Percentiles rank a stretch among this genome's conserved stretches.
These are phyloP conservation scores for Camellia lanceoleosa DNA, from an alignment of 148 eudicot species.

Conservation along the genomic window DNA sequence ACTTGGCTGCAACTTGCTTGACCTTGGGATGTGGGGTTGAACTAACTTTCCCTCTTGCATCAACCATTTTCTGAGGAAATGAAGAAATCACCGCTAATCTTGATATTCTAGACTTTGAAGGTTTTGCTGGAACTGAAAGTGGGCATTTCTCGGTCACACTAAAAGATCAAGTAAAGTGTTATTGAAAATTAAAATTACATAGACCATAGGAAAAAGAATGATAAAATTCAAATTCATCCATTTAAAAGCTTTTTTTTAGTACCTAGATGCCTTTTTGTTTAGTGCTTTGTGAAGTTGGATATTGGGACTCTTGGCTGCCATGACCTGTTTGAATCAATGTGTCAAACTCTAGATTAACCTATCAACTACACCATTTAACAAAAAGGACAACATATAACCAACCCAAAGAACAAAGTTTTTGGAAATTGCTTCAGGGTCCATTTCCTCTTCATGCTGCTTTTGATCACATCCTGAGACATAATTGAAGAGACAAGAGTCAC, in stretches of 20 bases:
- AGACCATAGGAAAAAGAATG: neutral
- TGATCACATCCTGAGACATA: constrained; percentile 70
- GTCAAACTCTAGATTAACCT: neutral
- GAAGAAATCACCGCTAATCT: constrained; percentile 59
- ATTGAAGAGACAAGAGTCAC: neutral
- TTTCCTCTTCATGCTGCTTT: constrained; percentile 85
- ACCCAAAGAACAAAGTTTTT: constrained; percentile 84
- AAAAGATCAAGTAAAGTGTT: constrained; percentile 5
- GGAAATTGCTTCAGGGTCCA: constrained; percentile 67
- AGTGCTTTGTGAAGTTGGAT: constrained; percentile 55
- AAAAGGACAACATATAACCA: neutral
- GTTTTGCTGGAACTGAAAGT: constrained; percentile 77
- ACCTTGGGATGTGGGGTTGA: constrained; percentile 55
- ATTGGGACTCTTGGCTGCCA: constrained; percentile 97
- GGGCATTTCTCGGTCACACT: constrained; percentile 65
- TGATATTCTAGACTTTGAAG: constrained; percentile 63
- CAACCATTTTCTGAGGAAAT: constrained; percentile 46
- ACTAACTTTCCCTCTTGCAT: constrained; percentile 23
- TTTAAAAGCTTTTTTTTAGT: neutral
- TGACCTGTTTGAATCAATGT: constrained; percentile 45
- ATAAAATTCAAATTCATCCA: neutral
- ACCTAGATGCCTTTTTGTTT: constrained; percentile 45
- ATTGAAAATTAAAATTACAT: neutral
- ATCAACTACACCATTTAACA: neutral
- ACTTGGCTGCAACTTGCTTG: constrained; percentile 88